Percentiles rank a stretch among this genome's conserved stretches.
These are phyloP conservation scores for Hylodesmum podocarpum DNA, from an alignment of 306 rosid genomes.

Conservation along the genomic window DNA sequence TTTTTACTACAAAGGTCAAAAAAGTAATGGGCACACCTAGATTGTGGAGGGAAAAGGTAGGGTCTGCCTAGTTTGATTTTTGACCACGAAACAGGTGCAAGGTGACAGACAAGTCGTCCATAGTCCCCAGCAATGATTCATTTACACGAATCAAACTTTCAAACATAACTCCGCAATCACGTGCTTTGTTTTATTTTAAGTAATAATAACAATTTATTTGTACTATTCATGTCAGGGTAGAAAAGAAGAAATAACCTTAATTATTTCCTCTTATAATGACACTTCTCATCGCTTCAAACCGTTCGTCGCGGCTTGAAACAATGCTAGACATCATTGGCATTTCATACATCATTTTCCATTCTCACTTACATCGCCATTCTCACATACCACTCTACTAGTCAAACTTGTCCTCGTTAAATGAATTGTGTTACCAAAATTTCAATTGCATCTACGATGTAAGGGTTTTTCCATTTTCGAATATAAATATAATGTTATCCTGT, in stretches of 20 bases:
- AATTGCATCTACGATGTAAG: background rate
- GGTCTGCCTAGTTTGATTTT: constrained; percentile 29
- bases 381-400: background rate
- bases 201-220: background rate
- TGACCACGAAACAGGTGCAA: background rate
- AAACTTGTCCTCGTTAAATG: background rate
- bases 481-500: background rate
- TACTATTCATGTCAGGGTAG: background rate
- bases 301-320: constrained; percentile 26
- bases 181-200: background rate
- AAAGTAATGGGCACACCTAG: constrained; percentile 1
- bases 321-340: background rate
- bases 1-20: constrained; percentile 19
- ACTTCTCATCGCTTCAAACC: background rate
- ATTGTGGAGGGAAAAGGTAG: constrained; percentile 10
- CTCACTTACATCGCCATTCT: background rate
- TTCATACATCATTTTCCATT: background rate
- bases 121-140: background rate
- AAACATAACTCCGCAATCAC: constrained; percentile 10
- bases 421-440: background rate
- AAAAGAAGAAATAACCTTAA: background rate
- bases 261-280: background rate
- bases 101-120: constrained; percentile 34
- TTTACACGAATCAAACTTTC: background rate
- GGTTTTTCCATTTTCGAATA: too few species aligned